Conservation (phyloP, 2,329 filamentous ascomycete genomes). For the Thelonectria rubi region DNA sequence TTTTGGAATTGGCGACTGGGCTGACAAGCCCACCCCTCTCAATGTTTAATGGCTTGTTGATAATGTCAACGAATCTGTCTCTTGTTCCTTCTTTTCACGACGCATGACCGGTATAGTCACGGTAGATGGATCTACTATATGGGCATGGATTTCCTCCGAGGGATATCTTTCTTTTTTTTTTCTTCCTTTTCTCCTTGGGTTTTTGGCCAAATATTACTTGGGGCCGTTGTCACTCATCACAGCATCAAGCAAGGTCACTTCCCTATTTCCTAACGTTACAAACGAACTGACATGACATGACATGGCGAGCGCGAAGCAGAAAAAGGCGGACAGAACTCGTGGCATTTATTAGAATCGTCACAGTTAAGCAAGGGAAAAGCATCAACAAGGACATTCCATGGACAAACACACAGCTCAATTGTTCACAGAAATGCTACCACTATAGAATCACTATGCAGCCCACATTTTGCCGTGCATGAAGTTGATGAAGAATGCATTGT, state of each 20-base stretch:
- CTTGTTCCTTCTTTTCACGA: neutral
- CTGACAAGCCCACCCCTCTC: conserved; percentile 27
- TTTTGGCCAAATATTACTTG: neutral
- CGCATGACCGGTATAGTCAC: neutral
- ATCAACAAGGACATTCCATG: neutral
- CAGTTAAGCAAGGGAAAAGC: neutral
- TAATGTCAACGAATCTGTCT: neutral
- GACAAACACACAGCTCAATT: neutral
- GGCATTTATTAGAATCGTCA: neutral
- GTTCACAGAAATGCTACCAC: neutral
- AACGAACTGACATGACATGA: too few species aligned
- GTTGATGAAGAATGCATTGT: neutral
- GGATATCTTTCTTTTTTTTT: too few species aligned
- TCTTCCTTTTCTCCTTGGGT: neutral
- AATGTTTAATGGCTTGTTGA: neutral
- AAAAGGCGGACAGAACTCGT: neutral
- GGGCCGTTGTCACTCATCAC: neutral
- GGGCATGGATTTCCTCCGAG: too few species aligned
- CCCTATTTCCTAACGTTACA: neutral
- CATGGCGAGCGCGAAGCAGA: neutral
- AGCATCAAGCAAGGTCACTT: neutral
- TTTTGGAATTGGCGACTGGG: conserved; percentile 37
- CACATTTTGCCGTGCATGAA: neutral
- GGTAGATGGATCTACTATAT: too few species aligned
- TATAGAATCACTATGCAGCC: conserved; percentile 1